Conservation (phyloP, 148 eudicot genomes). For the Camellia sinensis region DNA sequence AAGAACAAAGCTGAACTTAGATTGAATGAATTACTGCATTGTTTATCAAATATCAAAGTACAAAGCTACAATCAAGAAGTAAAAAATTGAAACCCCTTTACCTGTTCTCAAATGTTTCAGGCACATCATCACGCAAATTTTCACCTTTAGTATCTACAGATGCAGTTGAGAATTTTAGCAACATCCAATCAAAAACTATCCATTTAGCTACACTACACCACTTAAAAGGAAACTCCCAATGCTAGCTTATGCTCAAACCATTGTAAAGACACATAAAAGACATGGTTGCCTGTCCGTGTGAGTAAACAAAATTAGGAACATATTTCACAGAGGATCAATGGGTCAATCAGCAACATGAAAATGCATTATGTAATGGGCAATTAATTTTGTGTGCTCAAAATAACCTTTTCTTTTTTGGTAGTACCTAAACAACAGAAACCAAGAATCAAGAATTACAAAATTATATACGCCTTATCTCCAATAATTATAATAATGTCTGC, state of each 20-base stretch:
- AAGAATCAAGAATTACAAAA: background rate
- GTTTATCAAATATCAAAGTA: background rate
- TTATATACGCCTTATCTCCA: background rate
- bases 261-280: background rate
- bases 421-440: background rate
- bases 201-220: background rate
- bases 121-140: conserved; percentile 67
- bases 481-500: background rate
- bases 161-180: conserved; percentile 7
- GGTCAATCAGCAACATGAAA: background rate
- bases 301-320: background rate
- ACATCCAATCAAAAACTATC: background rate
- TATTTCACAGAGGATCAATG: background rate
- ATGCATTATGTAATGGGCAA: background rate
- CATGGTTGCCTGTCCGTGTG: background rate
- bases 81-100: conserved; percentile 16
- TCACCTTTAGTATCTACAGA: conserved; percentile 69
- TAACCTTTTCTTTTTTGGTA: too few species aligned
- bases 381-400: background rate
- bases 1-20: conserved; percentile 1
- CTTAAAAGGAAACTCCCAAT: background rate
- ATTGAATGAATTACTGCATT: background rate
- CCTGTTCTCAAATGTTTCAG: conserved; percentile 74
- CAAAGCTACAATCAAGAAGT: conserved; percentile 1
- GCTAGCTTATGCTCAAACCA: background rate